Base-by-base conservation (phyloP, 345 rosid genomes). In the Brassica juncea region DNA sequence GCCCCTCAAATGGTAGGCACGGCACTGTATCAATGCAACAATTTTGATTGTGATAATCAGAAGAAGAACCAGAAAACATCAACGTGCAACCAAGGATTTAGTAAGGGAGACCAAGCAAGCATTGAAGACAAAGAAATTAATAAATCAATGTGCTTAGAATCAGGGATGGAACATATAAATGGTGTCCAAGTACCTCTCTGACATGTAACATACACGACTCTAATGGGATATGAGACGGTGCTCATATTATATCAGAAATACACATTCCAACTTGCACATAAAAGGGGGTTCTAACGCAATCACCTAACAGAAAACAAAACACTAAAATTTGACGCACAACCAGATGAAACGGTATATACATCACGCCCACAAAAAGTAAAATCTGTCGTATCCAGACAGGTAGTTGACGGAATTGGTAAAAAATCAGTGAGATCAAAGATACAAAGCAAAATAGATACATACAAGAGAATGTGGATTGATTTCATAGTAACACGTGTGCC, bases 21-120 rank as follows among this genome's bases (percentile, higher is more conserved):
- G n/a, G n/a, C n/a, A n/a, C n/a, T n/a, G n/a, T n/a, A n/a, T n/a
- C n/a, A n/a, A n/a, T n/a, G n/a, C n/a, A n/a, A n/a, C n/a, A n/a
- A n/a, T n/a, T n/a, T 6, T 57, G 61, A 28, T 27, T 14, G 27
- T 0, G 44, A 11, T 19, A 52, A 74, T 10, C 54, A 42, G 21
- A 32, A 61, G 27, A 39, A 58, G 62, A 68, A 42, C 34, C 49
- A 27, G 32, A 3, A 6, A 39, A 58, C 73, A 76, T 67, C n/a
- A 11, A 39, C 32, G 52, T 58, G 66, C 8, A 75, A 10, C 72
- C 4, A 37, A 57, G 15, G 58, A 74, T 44, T n/a, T 57, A 28
- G 60, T 39, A 28, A 68, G 11, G 37, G 59, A 39, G 59, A 57
- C 68, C 68, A 60, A 61, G 14, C 70, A 69, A 76, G 39, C 31